Evolutionary conservation across 176 grass and related monocot genomes (phyloP).

Genomic region (Poa pratensis): DNA sequence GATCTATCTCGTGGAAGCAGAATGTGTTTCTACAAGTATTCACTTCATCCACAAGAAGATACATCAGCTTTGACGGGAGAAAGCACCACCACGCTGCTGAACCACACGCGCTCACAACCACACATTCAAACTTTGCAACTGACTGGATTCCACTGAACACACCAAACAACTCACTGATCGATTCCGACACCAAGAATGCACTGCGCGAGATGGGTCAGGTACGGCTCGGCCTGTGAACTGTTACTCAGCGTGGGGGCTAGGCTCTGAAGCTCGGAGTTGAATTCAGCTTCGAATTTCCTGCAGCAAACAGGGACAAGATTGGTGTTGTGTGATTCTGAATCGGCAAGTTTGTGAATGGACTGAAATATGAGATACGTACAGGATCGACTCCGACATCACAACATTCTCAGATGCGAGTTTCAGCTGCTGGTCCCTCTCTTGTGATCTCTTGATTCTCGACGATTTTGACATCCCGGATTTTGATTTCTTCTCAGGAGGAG

Average conservation of each 20-base stretch:
- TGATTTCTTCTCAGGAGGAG: slow-evolving; percentile 46
- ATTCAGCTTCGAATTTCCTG: slow-evolving; percentile 94
- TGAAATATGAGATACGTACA: slow-evolving; percentile 47
- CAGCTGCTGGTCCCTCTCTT: slow-evolving; percentile 56
- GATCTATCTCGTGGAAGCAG: not conserved
- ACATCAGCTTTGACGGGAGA: not conserved
- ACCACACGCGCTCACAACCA: no score
- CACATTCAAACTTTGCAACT: not conserved
- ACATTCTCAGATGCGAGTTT: slow-evolving; percentile 68
- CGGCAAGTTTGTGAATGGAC: not conserved
- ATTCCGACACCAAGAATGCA: slow-evolving; percentile 79
- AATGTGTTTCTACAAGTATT: not conserved
- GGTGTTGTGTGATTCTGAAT: slow-evolving; percentile 1
- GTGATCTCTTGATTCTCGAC: slow-evolving; percentile 49
- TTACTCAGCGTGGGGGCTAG: slow-evolving; percentile 67
- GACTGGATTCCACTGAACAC: no score
- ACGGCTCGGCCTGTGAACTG: slow-evolving; percentile 88
- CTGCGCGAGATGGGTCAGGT: slow-evolving; percentile 87
- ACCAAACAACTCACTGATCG: slow-evolving; percentile 55
- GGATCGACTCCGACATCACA: slow-evolving; percentile 74
- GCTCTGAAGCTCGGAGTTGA: slow-evolving; percentile 89
- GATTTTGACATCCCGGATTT: slow-evolving; percentile 25
- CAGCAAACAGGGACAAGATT: slow-evolving; percentile 26
- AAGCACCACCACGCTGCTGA: not conserved
- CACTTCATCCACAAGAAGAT: not conserved